Conservation (phyloP, 305 asterid species). For the Withania somnifera region DNA sequence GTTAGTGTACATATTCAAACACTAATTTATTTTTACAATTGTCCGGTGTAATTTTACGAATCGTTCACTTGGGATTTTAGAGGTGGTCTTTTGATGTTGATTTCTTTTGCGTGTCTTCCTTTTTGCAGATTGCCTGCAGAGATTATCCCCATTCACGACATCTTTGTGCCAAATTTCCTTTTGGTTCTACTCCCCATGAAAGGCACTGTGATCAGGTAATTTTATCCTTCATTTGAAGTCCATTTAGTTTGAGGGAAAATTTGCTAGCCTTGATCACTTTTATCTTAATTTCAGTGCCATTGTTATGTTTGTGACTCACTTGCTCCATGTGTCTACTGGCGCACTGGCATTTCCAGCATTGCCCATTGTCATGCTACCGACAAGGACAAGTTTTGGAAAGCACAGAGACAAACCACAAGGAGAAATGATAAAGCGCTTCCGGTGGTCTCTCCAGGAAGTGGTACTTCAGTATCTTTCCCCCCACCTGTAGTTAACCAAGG, state of each 20-base stretch:
- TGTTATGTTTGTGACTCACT: conserved; percentile 83
- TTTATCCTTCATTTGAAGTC: background rate
- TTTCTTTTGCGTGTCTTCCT: conserved; percentile 6
- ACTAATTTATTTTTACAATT: background rate
- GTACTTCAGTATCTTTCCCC: conserved; percentile 8
- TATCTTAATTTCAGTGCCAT: conserved; percentile 70
- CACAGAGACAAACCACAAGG: conserved; percentile 42
- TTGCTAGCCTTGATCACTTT: conserved; percentile 10
- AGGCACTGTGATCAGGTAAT: conserved; percentile 69
- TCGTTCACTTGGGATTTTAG: background rate
- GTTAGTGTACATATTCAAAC: background rate
- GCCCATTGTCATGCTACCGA: conserved; percentile 92
- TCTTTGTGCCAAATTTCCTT: conserved; percentile 59
- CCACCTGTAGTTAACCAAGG: conserved; percentile 14
- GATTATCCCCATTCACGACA: conserved; percentile 97
- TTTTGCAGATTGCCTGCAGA: conserved; percentile 78
- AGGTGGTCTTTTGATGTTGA: background rate
- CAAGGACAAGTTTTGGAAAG: conserved; percentile 56
- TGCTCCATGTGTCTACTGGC: conserved; percentile 88
- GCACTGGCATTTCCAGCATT: too few relatives aligned
- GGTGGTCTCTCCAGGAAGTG: conserved; percentile 8
- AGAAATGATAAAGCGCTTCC: conserved; percentile 20
- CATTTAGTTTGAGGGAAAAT: background rate
- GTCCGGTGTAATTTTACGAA: background rate
- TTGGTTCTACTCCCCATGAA: conserved; percentile 53